These are phyloP conservation scores for Komagataella pseudopastoris DNA, from an alignment of 805 yeast genomes.

Conservation along the genomic window DNA sequence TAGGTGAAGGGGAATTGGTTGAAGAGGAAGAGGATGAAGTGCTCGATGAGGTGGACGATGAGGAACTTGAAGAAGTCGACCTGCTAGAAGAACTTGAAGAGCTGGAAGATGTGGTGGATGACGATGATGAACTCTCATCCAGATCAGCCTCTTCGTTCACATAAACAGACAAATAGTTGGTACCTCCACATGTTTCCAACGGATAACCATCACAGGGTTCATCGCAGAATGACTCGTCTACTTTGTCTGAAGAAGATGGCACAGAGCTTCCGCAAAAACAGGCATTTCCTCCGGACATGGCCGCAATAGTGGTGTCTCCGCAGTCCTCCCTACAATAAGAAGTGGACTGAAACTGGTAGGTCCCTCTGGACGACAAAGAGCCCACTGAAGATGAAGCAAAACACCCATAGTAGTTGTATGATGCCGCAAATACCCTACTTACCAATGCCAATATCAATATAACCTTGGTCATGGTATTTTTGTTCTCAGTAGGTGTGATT, in stretches of 20 bases:
- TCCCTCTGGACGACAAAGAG: conserved; percentile 24
- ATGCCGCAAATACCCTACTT: neutral
- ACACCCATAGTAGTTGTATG: conserved; percentile 13
- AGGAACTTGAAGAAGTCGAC: conserved; percentile 10
- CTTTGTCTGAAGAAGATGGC: conserved; percentile 17
- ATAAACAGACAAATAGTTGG: conserved; percentile 34
- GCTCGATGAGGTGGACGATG: conserved; percentile 8
- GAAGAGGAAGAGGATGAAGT: conserved; percentile 6
- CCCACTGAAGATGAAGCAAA: conserved; percentile 14
- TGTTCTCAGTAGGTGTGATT: neutral
- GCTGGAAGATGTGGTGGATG: conserved; percentile 3
- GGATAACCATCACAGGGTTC: conserved; percentile 48
- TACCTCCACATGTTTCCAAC: conserved; percentile 47
- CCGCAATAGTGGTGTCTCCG: conserved; percentile 29
- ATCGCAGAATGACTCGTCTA: conserved; percentile 24
- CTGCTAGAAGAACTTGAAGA: conserved; percentile 8
- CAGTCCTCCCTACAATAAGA: conserved; percentile 48
- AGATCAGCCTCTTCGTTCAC: conserved; percentile 16
- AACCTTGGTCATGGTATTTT: neutral
- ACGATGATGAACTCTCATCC: conserved; percentile 8
- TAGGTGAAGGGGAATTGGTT: conserved; percentile 6
- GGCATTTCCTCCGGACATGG: conserved; percentile 31
- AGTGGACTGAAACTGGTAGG: conserved; percentile 46
- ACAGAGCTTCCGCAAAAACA: conserved; percentile 56
- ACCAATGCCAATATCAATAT: neutral